These are phyloP conservation scores for Macrophomina phaseolina DNA, from an alignment of 2,329 filamentous ascomycete genomes.

Conservation along the genomic window DNA sequence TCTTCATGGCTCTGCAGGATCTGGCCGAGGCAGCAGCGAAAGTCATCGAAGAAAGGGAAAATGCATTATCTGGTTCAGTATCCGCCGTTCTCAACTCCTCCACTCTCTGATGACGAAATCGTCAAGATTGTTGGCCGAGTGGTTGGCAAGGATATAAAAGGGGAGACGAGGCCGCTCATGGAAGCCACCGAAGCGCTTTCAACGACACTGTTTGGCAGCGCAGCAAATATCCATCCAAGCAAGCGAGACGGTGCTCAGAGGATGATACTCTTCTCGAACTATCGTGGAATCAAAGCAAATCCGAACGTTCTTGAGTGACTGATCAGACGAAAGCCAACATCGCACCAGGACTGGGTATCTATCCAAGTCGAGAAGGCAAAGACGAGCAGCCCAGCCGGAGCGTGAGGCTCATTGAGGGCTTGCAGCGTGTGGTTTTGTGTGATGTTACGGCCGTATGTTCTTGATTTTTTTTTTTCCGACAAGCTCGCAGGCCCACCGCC, in stretches of 20 bases:
- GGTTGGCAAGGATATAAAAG: slow-evolving; percentile 36
- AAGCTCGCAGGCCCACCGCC: not conserved
- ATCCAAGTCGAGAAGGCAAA: not conserved
- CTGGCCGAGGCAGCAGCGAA: slow-evolving; percentile 35
- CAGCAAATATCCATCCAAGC: slow-evolving; percentile 11
- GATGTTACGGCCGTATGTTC: not conserved
- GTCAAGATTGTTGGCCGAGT: slow-evolving; percentile 31
- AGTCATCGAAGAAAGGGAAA: slow-evolving; percentile 35
- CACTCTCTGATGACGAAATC: slow-evolving; percentile 32
- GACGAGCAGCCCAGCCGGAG: not conserved
- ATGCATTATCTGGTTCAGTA: slow-evolving; percentile 38
- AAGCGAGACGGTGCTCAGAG: slow-evolving; percentile 30
- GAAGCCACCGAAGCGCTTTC: slow-evolving; percentile 31
- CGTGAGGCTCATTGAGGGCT: not conserved
- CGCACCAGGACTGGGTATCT: slow-evolving; percentile 29
- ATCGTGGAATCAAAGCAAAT: slow-evolving; percentile 30
- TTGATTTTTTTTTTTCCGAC: not conserved
- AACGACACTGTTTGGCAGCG: slow-evolving; percentile 26
- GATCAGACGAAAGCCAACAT: slow-evolving; percentile 28
- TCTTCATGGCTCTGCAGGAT: slow-evolving; percentile 36
- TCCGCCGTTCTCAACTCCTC: slow-evolving; percentile 34
- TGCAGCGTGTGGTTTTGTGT: not conserved
- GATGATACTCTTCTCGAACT: slow-evolving; percentile 33
- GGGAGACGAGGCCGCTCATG: slow-evolving; percentile 31
- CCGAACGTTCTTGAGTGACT: slow-evolving; percentile 32